phyloP scores from a whole-genome alignment of 2,329 filamentous ascomycete genomes.

The Pyrenochaeta sp. region DNA sequence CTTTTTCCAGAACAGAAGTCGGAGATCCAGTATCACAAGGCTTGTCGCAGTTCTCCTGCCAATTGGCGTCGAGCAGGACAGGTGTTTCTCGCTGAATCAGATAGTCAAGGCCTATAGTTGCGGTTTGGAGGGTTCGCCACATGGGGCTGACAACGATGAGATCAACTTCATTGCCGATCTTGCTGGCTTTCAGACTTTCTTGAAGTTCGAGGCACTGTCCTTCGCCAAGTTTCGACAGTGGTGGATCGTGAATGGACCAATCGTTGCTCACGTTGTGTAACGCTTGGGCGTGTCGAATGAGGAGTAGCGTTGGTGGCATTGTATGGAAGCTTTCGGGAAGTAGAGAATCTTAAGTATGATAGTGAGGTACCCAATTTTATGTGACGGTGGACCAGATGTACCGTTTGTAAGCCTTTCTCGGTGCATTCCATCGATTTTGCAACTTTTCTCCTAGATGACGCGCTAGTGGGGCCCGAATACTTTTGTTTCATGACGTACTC shows the following conservation, averaged over 20 bases:
- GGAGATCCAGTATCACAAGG: constrained; percentile 69
- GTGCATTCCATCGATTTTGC: too few species aligned
- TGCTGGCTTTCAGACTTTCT: constrained; percentile 44
- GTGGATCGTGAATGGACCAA: constrained; percentile 52
- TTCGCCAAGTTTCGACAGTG: constrained; percentile 50
- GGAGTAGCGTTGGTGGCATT: constrained; percentile 55
- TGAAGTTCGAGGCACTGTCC: constrained; percentile 52
- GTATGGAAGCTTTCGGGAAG: too few species aligned
- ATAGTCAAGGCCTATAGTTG: constrained; percentile 65
- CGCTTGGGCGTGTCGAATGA: constrained; percentile 56
- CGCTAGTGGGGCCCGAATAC: too few species aligned
- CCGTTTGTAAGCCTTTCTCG: too few species aligned
- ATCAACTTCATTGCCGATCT: constrained; percentile 55
- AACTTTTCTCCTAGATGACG: too few species aligned
- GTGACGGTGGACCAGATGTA: too few species aligned
- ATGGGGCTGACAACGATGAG: constrained; percentile 70
- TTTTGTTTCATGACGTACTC: too few species aligned
- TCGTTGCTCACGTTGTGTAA: constrained; percentile 54
- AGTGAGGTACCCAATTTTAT: too few species aligned
- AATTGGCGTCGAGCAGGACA: constrained; percentile 66
- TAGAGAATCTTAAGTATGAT: too few species aligned
- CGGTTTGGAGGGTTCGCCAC: constrained; percentile 70
- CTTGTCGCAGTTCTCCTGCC: constrained; percentile 64
- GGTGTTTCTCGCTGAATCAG: constrained; percentile 57
- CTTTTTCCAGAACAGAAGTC: constrained; percentile 51